Base-by-base conservation (phyloP, 179 eudicot genomes). In the Spergularia azorica region DNA sequence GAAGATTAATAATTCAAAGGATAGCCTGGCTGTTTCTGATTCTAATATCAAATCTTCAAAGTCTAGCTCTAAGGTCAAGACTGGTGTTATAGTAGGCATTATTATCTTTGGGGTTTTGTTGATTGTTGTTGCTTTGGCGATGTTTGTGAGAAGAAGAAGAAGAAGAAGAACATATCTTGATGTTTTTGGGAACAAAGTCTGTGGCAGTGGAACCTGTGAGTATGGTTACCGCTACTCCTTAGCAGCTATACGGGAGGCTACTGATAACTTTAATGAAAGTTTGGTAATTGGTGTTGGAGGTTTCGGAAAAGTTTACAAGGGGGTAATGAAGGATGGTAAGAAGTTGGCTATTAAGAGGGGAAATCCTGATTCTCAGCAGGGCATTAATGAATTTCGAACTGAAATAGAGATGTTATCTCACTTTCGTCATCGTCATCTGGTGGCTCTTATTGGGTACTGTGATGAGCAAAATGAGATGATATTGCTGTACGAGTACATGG, bases 251-350 rank as follows among this genome's bases (percentile, higher is more conserved):
- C 72, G 72, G 3, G 72, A 69, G 13, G 72, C 72, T 69, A 69
- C 72, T 50, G 72, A 69, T 50, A 69, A 69, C 15, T 69, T 69
- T 26, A 69, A 3, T 51, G 72, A 69, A 69, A 69, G n/a, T 51
- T 69, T 69, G 41, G 72, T 69, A 39, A 51, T 69, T 69, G 72
- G 72, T 50, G 72, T 69, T 69, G 72, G 72, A 51, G 72, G 72
- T 2, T 69, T 69, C 17, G 72, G 72, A 50, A 69, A 69, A 3
- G 72, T 69, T 5, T 69, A 69, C 41, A 69, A 50, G 36, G 72
- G 72, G 59, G 58, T 69, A 20, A 12, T 69, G 59, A 69, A 69
- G 39, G 72, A 69, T 51, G 59, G 51, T 51, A 50, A 16, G 12
- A 50, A 69, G 43, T 58, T 69, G n/a, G 72, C 72, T 69, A 52